These are phyloP conservation scores for Candida dubliniensis DNA, from an alignment of 1,139 yeast species.

Conservation along the genomic window DNA sequence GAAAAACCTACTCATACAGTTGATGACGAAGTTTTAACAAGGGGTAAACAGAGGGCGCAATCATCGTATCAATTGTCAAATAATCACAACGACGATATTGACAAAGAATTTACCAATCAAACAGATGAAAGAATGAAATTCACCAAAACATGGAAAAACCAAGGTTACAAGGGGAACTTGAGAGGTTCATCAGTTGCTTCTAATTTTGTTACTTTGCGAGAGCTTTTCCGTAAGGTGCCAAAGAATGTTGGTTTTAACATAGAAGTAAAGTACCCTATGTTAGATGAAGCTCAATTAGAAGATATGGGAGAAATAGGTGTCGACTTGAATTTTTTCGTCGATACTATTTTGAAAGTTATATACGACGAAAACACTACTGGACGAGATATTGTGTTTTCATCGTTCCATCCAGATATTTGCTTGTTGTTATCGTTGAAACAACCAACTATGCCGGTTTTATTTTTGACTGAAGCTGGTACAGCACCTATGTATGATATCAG, in stretches of 20 bases:
- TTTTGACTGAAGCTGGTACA: constrained; percentile 87
- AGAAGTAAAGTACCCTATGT: constrained; percentile 94
- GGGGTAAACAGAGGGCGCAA: constrained; percentile 43
- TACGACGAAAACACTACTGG: constrained; percentile 74
- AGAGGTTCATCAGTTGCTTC: constrained; percentile 91
- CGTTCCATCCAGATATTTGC: constrained; percentile 95
- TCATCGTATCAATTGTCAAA: constrained; percentile 23
- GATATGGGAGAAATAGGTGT: constrained; percentile 84
- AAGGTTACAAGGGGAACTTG: constrained; percentile 88
- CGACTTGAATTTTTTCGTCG: constrained; percentile 86
- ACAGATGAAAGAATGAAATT: constrained; percentile 72
- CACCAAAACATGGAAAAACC: constrained; percentile 82
- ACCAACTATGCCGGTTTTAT: constrained; percentile 88
- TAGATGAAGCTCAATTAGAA: constrained; percentile 87
- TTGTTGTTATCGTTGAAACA: constrained; percentile 83
- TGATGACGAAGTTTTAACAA: constrained; percentile 41
- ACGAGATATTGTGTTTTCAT: constrained; percentile 85
- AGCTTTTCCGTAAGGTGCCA: constrained; percentile 80
- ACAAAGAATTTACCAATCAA: constrained; percentile 38
- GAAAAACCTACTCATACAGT: constrained; percentile 25
- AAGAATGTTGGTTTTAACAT: constrained; percentile 87
- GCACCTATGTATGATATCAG: constrained; percentile 82
- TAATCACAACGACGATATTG: constrained; percentile 36
- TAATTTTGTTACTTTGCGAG: constrained; percentile 84
- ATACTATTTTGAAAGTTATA: constrained; percentile 75